A percentile compares a stretch with the other conserved stretches of the same genome.
phyloP scores from a whole-genome alignment of 495 filamentous ascomycete genomes.

The Xylaria intraflava region DNA sequence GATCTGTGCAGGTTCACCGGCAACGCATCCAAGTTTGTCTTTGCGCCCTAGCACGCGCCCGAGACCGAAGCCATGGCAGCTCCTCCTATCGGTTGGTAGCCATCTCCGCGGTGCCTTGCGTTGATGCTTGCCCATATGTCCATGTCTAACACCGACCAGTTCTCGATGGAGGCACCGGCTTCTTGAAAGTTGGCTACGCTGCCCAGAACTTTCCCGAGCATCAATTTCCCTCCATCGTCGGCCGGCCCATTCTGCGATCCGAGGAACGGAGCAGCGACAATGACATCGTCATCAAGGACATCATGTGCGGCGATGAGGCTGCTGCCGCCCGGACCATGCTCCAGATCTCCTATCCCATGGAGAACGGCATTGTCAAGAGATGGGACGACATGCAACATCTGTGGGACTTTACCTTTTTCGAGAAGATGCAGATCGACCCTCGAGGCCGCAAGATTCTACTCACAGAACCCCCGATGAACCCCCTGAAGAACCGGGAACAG shows the following conservation, averaged over 20 bases:
- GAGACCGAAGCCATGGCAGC: constrained; percentile 21
- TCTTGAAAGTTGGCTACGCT: constrained; percentile 98
- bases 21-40: not conserved
- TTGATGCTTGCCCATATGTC: not conserved
- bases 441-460: constrained; percentile 94
- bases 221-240: constrained; percentile 97
- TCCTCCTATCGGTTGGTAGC: constrained; percentile 26
- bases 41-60: constrained; percentile 2
- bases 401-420: constrained; percentile 97
- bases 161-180: constrained; percentile 99
- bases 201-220: constrained; percentile 98
- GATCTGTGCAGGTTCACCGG: constrained; percentile 4
- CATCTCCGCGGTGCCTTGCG: not conserved
- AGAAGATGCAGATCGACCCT: constrained; percentile 91
- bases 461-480: constrained; percentile 97
- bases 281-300: constrained; percentile 80
- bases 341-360: constrained; percentile 98
- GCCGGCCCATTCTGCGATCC: constrained; percentile 91
- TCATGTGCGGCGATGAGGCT: constrained; percentile 99
- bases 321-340: constrained; percentile 92
- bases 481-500: constrained; percentile 86
- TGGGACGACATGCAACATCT: constrained; percentile 99
- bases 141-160: constrained; percentile 45
- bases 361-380: constrained; percentile 97
- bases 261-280: constrained; percentile 63